A percentile compares a stretch with the other conserved stretches of the same genome.
phyloP scores from a whole-genome alignment of 1,284 basidiomycete species.

The Veloboletus limbatus region DNA sequence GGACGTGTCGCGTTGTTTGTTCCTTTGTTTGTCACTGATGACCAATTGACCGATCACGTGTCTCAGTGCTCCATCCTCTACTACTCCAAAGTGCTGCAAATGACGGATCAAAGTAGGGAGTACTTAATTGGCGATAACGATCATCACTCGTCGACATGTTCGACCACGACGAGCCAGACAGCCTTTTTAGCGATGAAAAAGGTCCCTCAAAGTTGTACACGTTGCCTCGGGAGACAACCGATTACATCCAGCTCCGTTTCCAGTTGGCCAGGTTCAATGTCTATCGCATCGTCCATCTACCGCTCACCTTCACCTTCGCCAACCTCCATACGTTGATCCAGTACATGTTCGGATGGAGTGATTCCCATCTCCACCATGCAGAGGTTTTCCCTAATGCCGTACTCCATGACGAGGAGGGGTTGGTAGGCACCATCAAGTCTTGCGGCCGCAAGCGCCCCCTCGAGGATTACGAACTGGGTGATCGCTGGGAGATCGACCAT shows the following conservation, averaged over 20 bases:
- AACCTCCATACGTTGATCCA: constrained; percentile 36
- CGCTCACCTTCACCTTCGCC: constrained; percentile 36
- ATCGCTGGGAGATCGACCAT: constrained; percentile 5
- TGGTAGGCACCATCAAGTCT: constrained; percentile 32
- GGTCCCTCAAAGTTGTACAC: constrained; percentile 3
- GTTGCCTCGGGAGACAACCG: constrained; percentile 15
- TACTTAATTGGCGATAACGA: too few species aligned
- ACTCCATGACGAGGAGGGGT: constrained; percentile 17
- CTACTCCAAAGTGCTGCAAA: too few species aligned
- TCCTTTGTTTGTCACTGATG: not conserved
- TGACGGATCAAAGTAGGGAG: too few species aligned
- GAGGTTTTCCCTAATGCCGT: constrained; percentile 29
- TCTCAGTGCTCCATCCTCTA: too few species aligned
- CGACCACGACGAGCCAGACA: constrained; percentile 3
- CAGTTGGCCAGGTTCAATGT: constrained; percentile 34
- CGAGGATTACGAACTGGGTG: constrained; percentile 19
- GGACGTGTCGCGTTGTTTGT: constrained; percentile 26
- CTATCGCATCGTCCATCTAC: constrained; percentile 32
- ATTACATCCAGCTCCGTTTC: constrained; percentile 33
- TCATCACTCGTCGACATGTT: constrained; percentile 7
- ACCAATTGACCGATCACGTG: too few species aligned
- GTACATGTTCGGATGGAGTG: constrained; percentile 39
- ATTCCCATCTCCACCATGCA: constrained; percentile 28
- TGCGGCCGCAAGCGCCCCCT: constrained; percentile 25
- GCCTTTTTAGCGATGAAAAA: not conserved